Conservation (phyloP, 2,329 filamentous ascomycete species). For the Penicillium vulpinum region DNA sequence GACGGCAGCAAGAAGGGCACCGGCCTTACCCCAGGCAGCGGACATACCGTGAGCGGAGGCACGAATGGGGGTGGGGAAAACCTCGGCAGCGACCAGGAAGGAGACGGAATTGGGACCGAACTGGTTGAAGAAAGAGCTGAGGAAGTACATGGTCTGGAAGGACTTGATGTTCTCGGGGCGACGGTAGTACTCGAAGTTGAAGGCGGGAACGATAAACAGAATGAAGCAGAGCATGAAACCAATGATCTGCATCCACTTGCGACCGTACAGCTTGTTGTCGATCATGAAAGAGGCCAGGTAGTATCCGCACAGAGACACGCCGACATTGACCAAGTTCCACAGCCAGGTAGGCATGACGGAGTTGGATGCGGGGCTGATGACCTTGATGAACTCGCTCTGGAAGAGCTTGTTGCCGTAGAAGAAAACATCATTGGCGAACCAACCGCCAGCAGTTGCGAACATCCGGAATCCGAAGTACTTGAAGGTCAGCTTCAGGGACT, state of each 20-base stretch:
- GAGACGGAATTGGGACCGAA: conserved; percentile 96
- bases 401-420: conserved; percentile 99
- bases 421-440: conserved; percentile 98
- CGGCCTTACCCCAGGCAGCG: conserved; percentile 86
- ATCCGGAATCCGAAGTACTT: conserved; percentile 83
- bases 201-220: conserved; percentile 88
- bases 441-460: conserved; percentile 79
- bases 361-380: conserved; percentile 67
- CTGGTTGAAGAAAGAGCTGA: conserved; percentile 98
- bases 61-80: conserved; percentile 92
- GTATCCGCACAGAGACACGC: conserved; percentile 82
- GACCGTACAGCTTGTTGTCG: conserved; percentile 94
- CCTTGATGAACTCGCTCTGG: conserved; percentile 83
- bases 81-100: conserved; percentile 92
- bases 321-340: conserved; percentile 90
- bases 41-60: conserved; percentile 93
- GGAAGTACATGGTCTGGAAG: conserved; percentile 99
- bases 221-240: conserved; percentile 93
- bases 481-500: conserved; percentile 76
- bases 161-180: conserved; percentile 67
- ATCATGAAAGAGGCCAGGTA: conserved; percentile 86
- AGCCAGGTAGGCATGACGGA: conserved; percentile 86
- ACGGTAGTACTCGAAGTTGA: conserved; percentile 83
- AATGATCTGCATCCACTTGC: conserved; percentile 93
- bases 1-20: conserved; percentile 81